Base-by-base conservation (phyloP, 352 stramenopile genomes). In the Globisporangium radiosum region DNA sequence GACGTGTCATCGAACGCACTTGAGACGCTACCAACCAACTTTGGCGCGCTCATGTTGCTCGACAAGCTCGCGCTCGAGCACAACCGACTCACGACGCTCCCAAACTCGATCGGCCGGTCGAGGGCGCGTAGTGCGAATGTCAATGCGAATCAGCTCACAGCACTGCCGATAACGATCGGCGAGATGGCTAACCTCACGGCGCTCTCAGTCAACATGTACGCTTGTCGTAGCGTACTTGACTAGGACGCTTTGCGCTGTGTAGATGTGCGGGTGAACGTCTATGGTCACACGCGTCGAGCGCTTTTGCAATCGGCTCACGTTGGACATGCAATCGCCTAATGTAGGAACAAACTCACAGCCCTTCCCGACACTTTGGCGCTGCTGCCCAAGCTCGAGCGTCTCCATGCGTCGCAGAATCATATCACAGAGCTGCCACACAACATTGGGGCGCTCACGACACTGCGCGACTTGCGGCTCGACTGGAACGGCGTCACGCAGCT, bases 401-500 rank as follows among this genome's bases (percentile, higher is more conserved):
- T 89, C 1, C 71, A 84, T 45, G 73, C 72, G 0, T 80, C 72
- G 14, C 70, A 78, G 1, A 89, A 89, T 44, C 54, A 68, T 19
- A 48, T 89, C n/a, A 42, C 45, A 1, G 59, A 56, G 15, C 49
- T 89, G 5, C 79, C 79, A 0, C 73, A 79, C 15, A 75, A 64
- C 25, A 75, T 89, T 44, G 79, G 79, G 0, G 64, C 73, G 25
- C 72, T 89, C 15, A 52, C 66, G 10, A 56, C 65, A 0, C 74
- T 89, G 7, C 66, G 68, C 33, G 72, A 82, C n/a, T 54, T 87
- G 0, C 72, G 77, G 0, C 56, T 90, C 14, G 79, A 90, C 56
- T 90, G 77, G 77, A 90, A 90, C 57, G 54, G 40, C 2, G 70
- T 90, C 48, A 73, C 68, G 43, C 76, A 87, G 54, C 71, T 90